Evolutionary conservation across 805 yeast species (phyloP).

Genomic region (Komagataella pseudopastoris): DNA sequence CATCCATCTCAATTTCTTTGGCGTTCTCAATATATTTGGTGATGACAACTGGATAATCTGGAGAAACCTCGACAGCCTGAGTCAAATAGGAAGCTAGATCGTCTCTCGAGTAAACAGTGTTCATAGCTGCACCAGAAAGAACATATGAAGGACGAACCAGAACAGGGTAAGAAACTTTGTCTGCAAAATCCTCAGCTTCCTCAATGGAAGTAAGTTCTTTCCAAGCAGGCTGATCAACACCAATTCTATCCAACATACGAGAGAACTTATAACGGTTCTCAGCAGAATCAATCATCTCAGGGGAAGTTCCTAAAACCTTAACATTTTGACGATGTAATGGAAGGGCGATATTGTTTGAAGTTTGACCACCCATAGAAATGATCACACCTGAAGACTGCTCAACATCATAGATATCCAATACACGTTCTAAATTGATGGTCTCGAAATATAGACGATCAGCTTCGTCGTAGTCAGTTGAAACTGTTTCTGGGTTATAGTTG

Average conservation of each 20-base stretch:
- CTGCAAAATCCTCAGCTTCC: slow-evolving; percentile 89
- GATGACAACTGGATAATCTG: slow-evolving; percentile 95
- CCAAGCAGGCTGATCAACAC: slow-evolving; percentile 99
- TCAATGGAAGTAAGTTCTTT: slow-evolving; percentile 86
- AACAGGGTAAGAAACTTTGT: slow-evolving; percentile 85
- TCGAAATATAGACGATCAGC: slow-evolving; percentile 95
- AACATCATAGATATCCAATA: slow-evolving; percentile 85
- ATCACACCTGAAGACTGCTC: slow-evolving; percentile 88
- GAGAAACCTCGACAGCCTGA: slow-evolving; percentile 95
- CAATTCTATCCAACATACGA: slow-evolving; percentile 90
- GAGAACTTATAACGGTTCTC: slow-evolving; percentile 97
- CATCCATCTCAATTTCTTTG: slow-evolving; percentile 97
- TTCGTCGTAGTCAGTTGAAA: slow-evolving; percentile 97
- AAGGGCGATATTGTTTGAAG: slow-evolving; percentile 92
- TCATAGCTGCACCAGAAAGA: slow-evolving; percentile 98
- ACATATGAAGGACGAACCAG: slow-evolving; percentile 96
- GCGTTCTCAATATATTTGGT: slow-evolving; percentile 95
- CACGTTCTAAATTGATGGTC: slow-evolving; percentile 87
- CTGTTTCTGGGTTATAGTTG: slow-evolving; percentile 97
- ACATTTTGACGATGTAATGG: slow-evolving; percentile 88
- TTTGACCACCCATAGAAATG: slow-evolving; percentile 98
- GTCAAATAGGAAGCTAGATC: slow-evolving; percentile 79
- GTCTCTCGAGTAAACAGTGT: slow-evolving; percentile 81
- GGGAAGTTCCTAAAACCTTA: slow-evolving; percentile 92
- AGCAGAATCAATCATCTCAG: slow-evolving; percentile 96